A percentile compares a stretch with the other conserved stretches of the same genome.
Conservation (phyloP, 768 basidiomycete species). For the Hypholoma fasciculare region DNA sequence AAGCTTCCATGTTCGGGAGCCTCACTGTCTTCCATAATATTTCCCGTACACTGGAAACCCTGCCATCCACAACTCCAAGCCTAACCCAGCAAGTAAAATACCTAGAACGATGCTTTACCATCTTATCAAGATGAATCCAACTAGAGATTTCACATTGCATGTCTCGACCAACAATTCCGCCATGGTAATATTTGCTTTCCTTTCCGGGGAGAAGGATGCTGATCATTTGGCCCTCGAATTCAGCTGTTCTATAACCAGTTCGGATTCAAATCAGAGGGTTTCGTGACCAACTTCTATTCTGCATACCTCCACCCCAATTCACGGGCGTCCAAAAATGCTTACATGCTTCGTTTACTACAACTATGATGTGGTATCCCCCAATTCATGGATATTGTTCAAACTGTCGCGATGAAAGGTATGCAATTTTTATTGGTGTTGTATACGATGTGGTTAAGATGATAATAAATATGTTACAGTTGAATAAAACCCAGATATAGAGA, state of each 20-base stretch:
- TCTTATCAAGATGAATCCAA: slow-evolving; percentile 68
- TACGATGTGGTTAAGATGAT: neutral
- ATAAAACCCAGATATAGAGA: neutral
- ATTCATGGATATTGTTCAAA: too few relatives aligned
- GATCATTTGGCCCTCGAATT: neutral
- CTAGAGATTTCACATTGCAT: slow-evolving; percentile 79
- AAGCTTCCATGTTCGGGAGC: too few relatives aligned
- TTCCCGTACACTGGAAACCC: too few relatives aligned
- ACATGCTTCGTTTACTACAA: slow-evolving; percentile 71
- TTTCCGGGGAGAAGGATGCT: neutral
- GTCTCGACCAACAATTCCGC: slow-evolving; percentile 84
- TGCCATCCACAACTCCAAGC: too few relatives aligned
- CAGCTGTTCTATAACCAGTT: slow-evolving; percentile 86
- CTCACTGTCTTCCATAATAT: too few relatives aligned
- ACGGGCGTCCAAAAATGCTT: slow-evolving; percentile 80
- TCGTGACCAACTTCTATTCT: slow-evolving; percentile 80
- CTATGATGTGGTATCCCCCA: slow-evolving; percentile 11
- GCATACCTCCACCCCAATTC: slow-evolving; percentile 72
- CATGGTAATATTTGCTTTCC: slow-evolving; percentile 48
- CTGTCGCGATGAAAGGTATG: neutral
- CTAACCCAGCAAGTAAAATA: too few relatives aligned
- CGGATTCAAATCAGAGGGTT: slow-evolving; percentile 87
- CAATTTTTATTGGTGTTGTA: neutral
- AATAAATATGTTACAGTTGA: neutral
- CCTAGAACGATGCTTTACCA: slow-evolving; percentile 76